These are phyloP conservation scores for Scheffersomyces lignicola DNA, from an alignment of 1,139 yeast species.

Conservation along the genomic window DNA sequence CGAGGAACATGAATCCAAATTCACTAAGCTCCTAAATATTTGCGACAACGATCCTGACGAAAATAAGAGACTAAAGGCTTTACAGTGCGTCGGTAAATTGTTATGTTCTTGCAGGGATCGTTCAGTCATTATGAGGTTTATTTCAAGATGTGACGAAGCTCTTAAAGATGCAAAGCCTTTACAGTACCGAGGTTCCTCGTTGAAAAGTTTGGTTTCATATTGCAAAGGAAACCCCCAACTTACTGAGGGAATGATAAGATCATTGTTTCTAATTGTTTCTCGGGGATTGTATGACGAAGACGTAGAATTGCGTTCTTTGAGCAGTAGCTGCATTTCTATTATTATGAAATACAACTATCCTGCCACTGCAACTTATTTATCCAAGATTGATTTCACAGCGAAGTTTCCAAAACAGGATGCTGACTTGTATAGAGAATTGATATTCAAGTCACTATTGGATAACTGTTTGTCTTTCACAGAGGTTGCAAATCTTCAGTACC, in stretches of 20 bases:
- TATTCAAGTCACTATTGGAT: neutral
- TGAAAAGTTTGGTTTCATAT: constrained; percentile 2
- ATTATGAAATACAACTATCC: constrained; percentile 1
- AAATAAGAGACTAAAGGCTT: constrained; percentile 45
- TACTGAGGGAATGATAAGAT: neutral
- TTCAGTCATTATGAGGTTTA: no score
- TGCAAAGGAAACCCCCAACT: neutral
- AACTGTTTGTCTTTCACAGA: neutral
- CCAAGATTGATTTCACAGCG: neutral
- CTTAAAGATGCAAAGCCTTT: constrained; percentile 6
- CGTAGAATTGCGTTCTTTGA: constrained; percentile 2
- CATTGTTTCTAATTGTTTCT: neutral
- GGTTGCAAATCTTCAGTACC: neutral
- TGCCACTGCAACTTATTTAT: constrained; percentile 16
- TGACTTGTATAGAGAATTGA: neutral
- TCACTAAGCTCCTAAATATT: neutral
- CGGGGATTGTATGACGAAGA: constrained; percentile 6
- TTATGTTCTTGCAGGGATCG: constrained; percentile 1
- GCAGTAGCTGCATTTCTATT: neutral
- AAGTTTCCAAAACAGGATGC: neutral
- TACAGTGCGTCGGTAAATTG: constrained; percentile 52
- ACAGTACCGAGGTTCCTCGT: constrained; percentile 10
- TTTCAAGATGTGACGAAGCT: neutral
- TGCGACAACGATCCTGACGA: constrained; percentile 27
- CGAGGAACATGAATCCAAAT: neutral